phyloP scores from a whole-genome alignment of 2,329 filamentous ascomycete genomes.

The Zopfia rhizophila region DNA sequence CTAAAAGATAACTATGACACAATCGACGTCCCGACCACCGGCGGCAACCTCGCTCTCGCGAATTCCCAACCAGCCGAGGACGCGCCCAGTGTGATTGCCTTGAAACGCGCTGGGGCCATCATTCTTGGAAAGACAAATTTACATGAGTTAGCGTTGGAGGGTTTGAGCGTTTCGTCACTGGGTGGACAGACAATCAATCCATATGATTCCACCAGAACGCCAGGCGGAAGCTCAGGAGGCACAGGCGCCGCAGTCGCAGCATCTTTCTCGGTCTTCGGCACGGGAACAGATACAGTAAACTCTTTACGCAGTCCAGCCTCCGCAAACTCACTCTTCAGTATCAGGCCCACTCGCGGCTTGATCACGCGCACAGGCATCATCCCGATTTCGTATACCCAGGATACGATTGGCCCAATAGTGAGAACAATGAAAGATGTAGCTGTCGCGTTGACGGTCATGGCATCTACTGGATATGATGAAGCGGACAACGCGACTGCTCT shows the following conservation, averaged over 20 bases:
- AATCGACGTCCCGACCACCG: conserved; percentile 66
- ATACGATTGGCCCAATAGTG: conserved; percentile 66
- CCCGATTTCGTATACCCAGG: conserved; percentile 67
- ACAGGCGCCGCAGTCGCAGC: conserved; percentile 69
- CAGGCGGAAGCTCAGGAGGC: conserved; percentile 72
- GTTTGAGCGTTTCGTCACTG: conserved; percentile 69
- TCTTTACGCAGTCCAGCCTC: conserved; percentile 70
- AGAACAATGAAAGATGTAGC: conserved; percentile 63
- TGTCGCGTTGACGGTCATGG: conserved; percentile 63
- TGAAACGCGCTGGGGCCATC: conserved; percentile 63
- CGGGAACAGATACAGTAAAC: conserved; percentile 71
- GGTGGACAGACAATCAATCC: conserved; percentile 74
- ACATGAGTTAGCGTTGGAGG: conserved; percentile 72
- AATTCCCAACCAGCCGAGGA: conserved; percentile 60
- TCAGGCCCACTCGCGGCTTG: conserved; percentile 66
- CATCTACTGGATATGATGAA: conserved; percentile 61
- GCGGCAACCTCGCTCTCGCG: conserved; percentile 62
- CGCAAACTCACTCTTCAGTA: conserved; percentile 69
- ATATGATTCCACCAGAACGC: conserved; percentile 72
- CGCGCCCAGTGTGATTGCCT: conserved; percentile 60
- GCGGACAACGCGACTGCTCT: conserved; percentile 64
- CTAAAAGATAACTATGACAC: conserved; percentile 74
- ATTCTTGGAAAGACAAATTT: conserved; percentile 68
- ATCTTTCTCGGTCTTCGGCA: conserved; percentile 67
- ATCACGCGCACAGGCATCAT: conserved; percentile 64